These are phyloP conservation scores for Talaromyces amestolkiae DNA, from an alignment of 2,329 filamentous ascomycete genomes.

Conservation along the genomic window DNA sequence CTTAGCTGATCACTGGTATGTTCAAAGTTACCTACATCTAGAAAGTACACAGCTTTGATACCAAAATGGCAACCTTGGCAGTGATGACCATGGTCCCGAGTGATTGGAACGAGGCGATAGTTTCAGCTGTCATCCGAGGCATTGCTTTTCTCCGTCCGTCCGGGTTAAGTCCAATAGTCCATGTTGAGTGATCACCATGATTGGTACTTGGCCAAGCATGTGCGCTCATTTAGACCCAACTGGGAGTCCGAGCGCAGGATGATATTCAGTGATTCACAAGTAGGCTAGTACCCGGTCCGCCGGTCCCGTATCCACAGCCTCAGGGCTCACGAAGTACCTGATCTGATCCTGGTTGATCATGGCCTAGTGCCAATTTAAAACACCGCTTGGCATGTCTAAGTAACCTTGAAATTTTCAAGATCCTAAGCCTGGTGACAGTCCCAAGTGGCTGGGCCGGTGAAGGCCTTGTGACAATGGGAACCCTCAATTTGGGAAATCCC, in stretches of 20 bases:
- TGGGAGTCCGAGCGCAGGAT: slow-evolving; percentile 1
- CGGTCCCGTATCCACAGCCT: neutral
- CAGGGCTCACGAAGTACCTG: slow-evolving; percentile 2
- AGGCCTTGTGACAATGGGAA: neutral
- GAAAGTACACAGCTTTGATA: neutral
- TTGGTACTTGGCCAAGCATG: neutral
- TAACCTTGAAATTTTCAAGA: neutral
- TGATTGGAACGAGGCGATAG: neutral
- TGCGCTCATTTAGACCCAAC: neutral
- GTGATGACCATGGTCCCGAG: neutral
- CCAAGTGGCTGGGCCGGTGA: neutral
- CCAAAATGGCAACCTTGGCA: neutral
- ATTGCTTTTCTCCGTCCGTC: neutral
- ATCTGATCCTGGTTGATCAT: neutral
- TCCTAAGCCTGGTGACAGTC: neutral
- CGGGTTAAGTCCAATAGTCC: neutral
- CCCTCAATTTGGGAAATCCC: neutral
- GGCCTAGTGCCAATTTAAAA: neutral
- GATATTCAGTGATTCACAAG: neutral
- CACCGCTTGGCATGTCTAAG: neutral
- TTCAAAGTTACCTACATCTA: neutral
- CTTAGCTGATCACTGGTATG: neutral
- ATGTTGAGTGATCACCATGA: neutral
- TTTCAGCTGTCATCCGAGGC: neutral
- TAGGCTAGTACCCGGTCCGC: neutral